Conservation (phyloP, 768 basidiomycete species). For the Tylopilus sp. region DNA sequence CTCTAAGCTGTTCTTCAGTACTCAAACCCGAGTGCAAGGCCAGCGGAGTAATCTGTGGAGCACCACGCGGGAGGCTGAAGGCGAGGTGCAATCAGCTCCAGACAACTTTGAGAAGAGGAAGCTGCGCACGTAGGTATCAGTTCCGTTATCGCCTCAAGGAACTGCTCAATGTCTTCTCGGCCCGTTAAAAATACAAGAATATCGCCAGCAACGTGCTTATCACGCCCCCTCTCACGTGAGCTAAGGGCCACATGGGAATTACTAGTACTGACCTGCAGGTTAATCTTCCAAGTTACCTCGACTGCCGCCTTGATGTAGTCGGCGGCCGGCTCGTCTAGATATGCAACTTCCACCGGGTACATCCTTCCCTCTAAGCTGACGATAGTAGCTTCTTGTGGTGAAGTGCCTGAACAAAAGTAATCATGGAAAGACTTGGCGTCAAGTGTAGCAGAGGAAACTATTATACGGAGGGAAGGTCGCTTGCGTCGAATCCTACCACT, state of each 20-base stretch:
- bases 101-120: neutral
- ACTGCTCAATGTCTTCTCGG: conserved; percentile 92
- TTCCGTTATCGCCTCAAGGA: conserved; percentile 76
- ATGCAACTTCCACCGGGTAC: conserved; percentile 93
- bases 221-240: neutral
- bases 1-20: conserved; percentile 80
- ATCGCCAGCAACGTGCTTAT: conserved; percentile 84
- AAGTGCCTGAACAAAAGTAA: conserved; percentile 72
- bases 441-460: conserved; percentile 95
- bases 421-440: conserved; percentile 87
- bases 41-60: conserved; percentile 58
- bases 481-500: conserved; percentile 79
- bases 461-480: conserved; percentile 82
- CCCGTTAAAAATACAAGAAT: conserved; percentile 94
- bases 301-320: conserved; percentile 85
- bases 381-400: conserved; percentile 72
- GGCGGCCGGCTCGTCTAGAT: conserved; percentile 68
- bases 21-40: conserved; percentile 89
- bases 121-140: conserved; percentile 60
- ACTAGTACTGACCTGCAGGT: conserved; percentile 57
- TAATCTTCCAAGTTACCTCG: conserved; percentile 79
- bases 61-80: conserved; percentile 49
- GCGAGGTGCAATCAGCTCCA: neutral
- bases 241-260: neutral
- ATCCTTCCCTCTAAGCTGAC: conserved; percentile 90